Percentiles rank a stretch among this genome's conserved stretches.
Evolutionary conservation across 345 rosid species (phyloP).

Genomic region (Salix viminalis): DNA sequence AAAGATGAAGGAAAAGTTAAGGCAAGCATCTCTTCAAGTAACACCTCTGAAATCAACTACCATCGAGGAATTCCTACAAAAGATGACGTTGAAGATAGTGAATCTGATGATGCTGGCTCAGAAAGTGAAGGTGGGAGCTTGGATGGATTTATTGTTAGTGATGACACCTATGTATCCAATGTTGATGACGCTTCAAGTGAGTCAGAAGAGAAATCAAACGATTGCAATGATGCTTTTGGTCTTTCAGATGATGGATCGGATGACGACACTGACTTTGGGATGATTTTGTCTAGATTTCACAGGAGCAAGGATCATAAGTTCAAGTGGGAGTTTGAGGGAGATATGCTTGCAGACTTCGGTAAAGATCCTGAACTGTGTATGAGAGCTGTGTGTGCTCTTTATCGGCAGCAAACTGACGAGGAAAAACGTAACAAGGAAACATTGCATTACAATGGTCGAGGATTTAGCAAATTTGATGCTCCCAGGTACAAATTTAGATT

Average conservation of each 20-base stretch:
- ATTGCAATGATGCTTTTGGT: background rate
- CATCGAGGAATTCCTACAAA: constrained; percentile 32
- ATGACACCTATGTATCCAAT: constrained; percentile 28
- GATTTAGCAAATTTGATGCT: constrained; percentile 70
- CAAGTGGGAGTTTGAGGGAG: constrained; percentile 57
- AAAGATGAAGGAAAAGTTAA: constrained; percentile 22
- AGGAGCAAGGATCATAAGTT: constrained; percentile 43
- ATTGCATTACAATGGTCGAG: constrained; percentile 40
- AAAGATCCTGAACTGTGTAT: constrained; percentile 67
- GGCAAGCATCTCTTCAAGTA: constrained; percentile 10
- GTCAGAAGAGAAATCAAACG: background rate
- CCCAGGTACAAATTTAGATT: constrained; percentile 34
- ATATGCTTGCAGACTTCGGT: constrained; percentile 68
- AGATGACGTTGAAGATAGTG: constrained; percentile 35
- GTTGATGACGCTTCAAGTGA: background rate
- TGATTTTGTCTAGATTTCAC: constrained; percentile 38
- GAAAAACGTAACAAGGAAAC: constrained; percentile 44
- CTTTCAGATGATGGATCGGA: constrained; percentile 26
- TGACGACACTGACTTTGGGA: constrained; percentile 25
- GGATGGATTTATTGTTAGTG: constrained; percentile 44
- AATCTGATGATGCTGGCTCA: constrained; percentile 34
- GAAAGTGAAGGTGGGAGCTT: constrained; percentile 51
- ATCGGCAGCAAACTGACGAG: constrained; percentile 56
- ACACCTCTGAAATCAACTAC: constrained; percentile 14
- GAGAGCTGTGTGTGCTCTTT: constrained; percentile 78